phyloP scores from a whole-genome alignment of 2,329 filamentous ascomycete genomes.

The Fusarium phyllophilum region DNA sequence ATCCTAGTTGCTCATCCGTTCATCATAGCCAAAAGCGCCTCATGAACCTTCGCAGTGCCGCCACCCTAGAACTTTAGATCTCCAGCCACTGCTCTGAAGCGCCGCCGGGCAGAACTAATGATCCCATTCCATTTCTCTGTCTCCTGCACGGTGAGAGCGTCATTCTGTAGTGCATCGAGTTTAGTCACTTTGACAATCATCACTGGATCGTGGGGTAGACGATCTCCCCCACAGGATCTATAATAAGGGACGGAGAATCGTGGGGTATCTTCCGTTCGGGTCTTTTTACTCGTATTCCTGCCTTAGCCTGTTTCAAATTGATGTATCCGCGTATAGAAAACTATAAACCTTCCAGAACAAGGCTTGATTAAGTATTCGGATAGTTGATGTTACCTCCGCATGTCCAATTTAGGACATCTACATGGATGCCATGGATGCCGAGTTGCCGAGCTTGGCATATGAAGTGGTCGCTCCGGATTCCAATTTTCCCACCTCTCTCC shows the following conservation, averaged over 20 bases:
- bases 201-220: background rate
- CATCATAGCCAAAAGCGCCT: background rate
- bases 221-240: background rate
- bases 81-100: accelerated
- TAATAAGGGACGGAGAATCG: background rate
- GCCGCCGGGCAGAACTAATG: accelerated
- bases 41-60: accelerated
- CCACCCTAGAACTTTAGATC: accelerated
- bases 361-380: background rate
- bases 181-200: background rate
- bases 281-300: background rate
- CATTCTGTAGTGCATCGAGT: background rate
- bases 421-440: background rate
- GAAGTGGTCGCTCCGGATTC: background rate
- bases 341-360: background rate
- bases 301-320: background rate
- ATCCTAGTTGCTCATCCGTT: accelerated
- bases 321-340: background rate
- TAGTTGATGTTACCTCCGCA: background rate
- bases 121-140: accelerated
- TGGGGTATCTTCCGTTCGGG: background rate
- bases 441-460: background rate
- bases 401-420: background rate
- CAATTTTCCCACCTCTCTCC: background rate
- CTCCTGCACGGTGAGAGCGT: background rate